Base-by-base conservation (phyloP, 2,329 filamentous ascomycete genomes). In the Biscogniauxia sp. region DNA sequence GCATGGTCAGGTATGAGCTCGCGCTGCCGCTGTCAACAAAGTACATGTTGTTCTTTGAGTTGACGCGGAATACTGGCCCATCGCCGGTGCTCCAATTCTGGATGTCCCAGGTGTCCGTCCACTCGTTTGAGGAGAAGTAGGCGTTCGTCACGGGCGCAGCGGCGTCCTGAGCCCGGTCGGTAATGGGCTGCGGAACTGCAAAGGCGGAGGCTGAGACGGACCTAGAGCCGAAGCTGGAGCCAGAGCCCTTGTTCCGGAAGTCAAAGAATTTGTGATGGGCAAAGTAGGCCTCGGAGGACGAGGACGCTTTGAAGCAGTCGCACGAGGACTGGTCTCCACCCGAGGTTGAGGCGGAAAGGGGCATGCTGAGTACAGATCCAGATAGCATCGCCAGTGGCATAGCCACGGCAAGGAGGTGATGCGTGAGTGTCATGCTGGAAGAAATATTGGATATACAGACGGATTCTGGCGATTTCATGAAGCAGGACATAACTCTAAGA, bases 231-330 rank as follows among this genome's bases (percentile, higher is more conserved):
- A 13, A 1, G 77, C 15, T n/a, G 7, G 37, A 45, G 37, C 15
- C 15, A 6, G 37, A 1, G 77, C 17, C 71, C 59, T 45, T 65
- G 59, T 60, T 55, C 37, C 81, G 75, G 66, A 83, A 84, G 70
- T 84, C 82, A 64, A 79, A 81, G 73, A 84, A 84, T 54, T 70
- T 66, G 68, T 80, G 81, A 50, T 74, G 70, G 19, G 72, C 66
- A 69, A 80, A 83, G 73, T 76, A 81, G 20, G 64, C 64, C 32
- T 74, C 51, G 25, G 65, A 62, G 56, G 58, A 23, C 2, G 53
- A 25, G 2, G 55, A 23, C 5, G 65, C 60, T 19, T 61, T 63
- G 60, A 62, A 67, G 65, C 65, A 67, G 57, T 59, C 37, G 56
- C 65, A 67, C 19, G 56, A 19, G 2, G 49, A 17, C n/a, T 15